These are phyloP conservation scores for Fusarium domesticum DNA, from an alignment of 2,329 filamentous ascomycete genomes.

Conservation along the genomic window DNA sequence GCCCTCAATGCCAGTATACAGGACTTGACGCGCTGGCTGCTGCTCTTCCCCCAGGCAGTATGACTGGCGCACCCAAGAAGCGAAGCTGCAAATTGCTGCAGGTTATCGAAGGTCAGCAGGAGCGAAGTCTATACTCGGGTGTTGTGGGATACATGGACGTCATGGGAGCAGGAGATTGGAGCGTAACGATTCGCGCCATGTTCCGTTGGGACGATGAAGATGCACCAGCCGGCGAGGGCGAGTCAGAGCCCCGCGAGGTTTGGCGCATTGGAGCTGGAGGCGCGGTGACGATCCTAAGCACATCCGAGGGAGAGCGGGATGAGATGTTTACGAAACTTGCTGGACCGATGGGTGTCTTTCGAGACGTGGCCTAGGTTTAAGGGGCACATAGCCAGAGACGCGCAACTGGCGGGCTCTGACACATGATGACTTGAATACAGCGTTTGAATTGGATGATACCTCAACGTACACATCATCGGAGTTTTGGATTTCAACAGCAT, in stretches of 20 bases:
- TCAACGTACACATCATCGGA: conserved; percentile 37
- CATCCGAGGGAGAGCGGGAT: conserved; percentile 74
- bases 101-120: conserved; percentile 58
- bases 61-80: conserved; percentile 96
- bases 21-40: conserved; percentile 74
- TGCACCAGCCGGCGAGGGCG: conserved; percentile 28
- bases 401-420: conserved; percentile 1
- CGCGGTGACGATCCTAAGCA: conserved; percentile 82
- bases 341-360: conserved; percentile 53
- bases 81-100: conserved; percentile 81
- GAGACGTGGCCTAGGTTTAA: conserved; percentile 31
- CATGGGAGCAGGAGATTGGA: conserved; percentile 82
- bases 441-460: conserved; percentile 27
- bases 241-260: conserved; percentile 45
- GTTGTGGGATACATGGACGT: conserved; percentile 89
- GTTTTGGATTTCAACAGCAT: conserved; percentile 32
- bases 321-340: conserved; percentile 82
- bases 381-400: background rate
- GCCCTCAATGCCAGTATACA: conserved; percentile 38
- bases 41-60: conserved; percentile 83
- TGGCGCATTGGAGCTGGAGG: conserved; percentile 91
- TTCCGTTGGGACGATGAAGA: conserved; percentile 67
- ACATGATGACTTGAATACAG: conserved; percentile 13
- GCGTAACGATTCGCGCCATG: conserved; percentile 82
- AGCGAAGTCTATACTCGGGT: conserved; percentile 79